Evolutionary conservation across 169 alveolate species (phyloP), one percentile per base, ranked within the genome.

Genomic region (Cryptosporidium meleagridis): DNA sequence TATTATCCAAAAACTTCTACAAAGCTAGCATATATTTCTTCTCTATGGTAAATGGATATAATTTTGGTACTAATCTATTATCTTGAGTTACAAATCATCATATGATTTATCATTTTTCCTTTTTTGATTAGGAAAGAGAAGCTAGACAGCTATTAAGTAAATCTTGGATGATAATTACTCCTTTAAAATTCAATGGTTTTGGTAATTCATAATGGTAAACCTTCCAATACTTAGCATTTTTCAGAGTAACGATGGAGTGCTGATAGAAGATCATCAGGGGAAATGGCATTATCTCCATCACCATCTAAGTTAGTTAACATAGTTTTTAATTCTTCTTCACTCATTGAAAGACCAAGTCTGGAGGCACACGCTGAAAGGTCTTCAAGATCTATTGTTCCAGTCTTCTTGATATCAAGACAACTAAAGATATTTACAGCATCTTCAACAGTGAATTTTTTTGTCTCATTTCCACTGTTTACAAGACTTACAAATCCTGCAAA

Each of bases 251-350:
- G 75, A 44, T 80, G 75, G 44, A 80, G 70, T 14, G 89, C 75
- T 31, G 80, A 44, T 9, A 80, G 69, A 85, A 94, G 92, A 68
- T 94, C 96, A 65, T 94, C 96, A 14, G 92, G 92, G 12, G 93
- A 75, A 67, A 94, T 92, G 37, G 91, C 93, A 33, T 95, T 94
- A 80, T 94, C 96, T 33, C 95, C 95, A 69, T 94, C 94, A 35
- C 92, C 70, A 71, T 94, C 96, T 59, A 95, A 94, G 85, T 93
- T 91, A 65, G 85, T 93, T 68, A 94, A 69, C 95, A 94, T 94
- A 70, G 94, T 94, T 75, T 94, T 85, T 18, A 94, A 85, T 75
- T 94, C 96, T 48, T 94, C 96, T 52, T 94, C 95, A 70, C 94
- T 85, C 94, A 92, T 92, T 1, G 93, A 91, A 52, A 93, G 94